Evolutionary conservation across 192 early-diverging fungal species (phyloP).

Genomic region (Coemansia sp.): DNA sequence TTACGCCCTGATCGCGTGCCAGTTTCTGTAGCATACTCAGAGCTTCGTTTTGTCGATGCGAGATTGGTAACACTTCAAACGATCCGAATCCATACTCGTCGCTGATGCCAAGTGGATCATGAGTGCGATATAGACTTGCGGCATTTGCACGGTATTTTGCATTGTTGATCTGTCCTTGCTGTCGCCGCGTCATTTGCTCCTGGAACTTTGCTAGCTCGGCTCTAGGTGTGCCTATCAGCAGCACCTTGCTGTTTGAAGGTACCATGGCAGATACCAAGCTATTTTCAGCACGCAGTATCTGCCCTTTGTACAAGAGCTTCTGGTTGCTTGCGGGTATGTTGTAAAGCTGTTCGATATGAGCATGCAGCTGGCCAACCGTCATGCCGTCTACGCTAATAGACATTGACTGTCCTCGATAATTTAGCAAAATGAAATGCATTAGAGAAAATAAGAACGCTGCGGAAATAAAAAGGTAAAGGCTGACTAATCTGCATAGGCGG

Average conservation of each 20-base stretch:
- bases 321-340: slow-evolving; percentile 28
- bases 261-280: slow-evolving; percentile 4
- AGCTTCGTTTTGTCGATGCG: slow-evolving; percentile 11
- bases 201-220: slow-evolving; percentile 15
- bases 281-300: background rate
- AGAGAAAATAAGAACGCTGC: slow-evolving; percentile 1
- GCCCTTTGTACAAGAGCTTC: slow-evolving; percentile 28
- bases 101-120: background rate
- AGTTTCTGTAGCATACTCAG: slow-evolving; percentile 22
- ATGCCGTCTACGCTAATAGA: slow-evolving; percentile 2
- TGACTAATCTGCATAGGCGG: background rate
- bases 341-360: slow-evolving; percentile 18
- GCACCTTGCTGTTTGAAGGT: slow-evolving; percentile 13
- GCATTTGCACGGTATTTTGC: slow-evolving; percentile 17
- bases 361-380: slow-evolving; percentile 33
- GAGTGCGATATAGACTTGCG: slow-evolving; percentile 6
- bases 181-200: slow-evolving; percentile 6
- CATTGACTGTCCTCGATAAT: slow-evolving; percentile 19
- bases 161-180: slow-evolving; percentile 22
- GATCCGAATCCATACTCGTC: slow-evolving; percentile 20
- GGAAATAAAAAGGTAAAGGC: background rate
- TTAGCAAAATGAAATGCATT: slow-evolving; percentile 12
- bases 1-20: slow-evolving; percentile 39
- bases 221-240: slow-evolving; percentile 33
- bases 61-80: slow-evolving; percentile 13